phyloP scores from a whole-genome alignment of 768 basidiomycete genomes.

The Leucosporidium creatinivorum region DNA sequence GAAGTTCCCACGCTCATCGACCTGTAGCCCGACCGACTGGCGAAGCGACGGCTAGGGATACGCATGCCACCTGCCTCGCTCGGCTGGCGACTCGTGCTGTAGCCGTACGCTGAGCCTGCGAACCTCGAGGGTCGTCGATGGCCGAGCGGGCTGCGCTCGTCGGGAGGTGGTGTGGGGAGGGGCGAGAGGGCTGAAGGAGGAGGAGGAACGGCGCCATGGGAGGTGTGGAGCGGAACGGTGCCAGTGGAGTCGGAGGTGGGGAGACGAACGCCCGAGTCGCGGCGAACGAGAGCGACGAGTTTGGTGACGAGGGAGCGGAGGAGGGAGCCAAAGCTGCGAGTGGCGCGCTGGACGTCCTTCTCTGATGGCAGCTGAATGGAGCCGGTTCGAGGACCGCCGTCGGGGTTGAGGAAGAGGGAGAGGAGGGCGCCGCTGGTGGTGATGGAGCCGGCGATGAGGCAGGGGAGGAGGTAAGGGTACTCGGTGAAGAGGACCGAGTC shows the following conservation, averaged over 20 bases:
- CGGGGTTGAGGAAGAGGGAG: conserved; percentile 77
- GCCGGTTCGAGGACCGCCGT: conserved; percentile 82
- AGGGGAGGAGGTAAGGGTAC: conserved; percentile 89
- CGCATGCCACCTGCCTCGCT: conserved; percentile 10
- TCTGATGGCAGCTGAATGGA: conserved; percentile 75
- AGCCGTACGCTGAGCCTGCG: conserved; percentile 34
- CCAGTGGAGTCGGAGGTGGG: too few relatives aligned
- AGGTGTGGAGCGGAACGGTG: background rate
- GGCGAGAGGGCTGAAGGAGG: background rate
- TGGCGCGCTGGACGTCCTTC: conserved; percentile 48
- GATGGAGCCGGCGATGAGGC: conserved; percentile 64
- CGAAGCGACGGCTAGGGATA: conserved; percentile 14
- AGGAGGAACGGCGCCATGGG: background rate
- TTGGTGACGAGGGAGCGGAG: background rate
- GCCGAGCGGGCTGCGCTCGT: conserved; percentile 14
- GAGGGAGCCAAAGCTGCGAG: conserved; percentile 24
- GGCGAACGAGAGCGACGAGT: background rate
- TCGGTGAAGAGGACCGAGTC: conserved; percentile 53
- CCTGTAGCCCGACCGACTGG: conserved; percentile 3
- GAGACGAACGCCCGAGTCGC: too few relatives aligned
- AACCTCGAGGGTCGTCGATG: conserved; percentile 3
- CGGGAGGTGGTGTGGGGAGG: conserved; percentile 13
- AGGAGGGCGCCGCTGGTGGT: conserved; percentile 75
- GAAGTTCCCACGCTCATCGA: conserved; percentile 31
- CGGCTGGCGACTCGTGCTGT: conserved; percentile 4